Evolutionary conservation across 352 stramenopile species (phyloP).

Genomic region (Phytophthora meadii): DNA sequence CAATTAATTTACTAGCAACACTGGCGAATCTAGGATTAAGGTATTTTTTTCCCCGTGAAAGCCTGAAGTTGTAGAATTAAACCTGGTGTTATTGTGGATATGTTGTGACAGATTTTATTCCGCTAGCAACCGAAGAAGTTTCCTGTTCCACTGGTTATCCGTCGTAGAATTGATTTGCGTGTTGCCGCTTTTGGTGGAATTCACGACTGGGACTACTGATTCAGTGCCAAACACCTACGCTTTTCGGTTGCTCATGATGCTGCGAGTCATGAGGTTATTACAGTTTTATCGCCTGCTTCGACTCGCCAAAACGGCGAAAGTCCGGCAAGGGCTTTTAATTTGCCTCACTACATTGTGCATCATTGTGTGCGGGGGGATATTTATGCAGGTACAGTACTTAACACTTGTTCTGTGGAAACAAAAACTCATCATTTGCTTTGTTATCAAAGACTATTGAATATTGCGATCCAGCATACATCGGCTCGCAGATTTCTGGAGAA

Average conservation of each 20-base stretch:
- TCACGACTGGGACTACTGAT: constrained; percentile 26
- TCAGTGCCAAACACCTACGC: constrained; percentile 47
- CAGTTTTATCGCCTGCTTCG: constrained; percentile 71
- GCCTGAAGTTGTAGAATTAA: background rate
- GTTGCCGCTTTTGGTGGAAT: constrained; percentile 51
- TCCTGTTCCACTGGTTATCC: constrained; percentile 69
- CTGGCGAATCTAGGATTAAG: constrained; percentile 49
- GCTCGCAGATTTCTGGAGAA: constrained; percentile 24
- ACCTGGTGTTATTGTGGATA: background rate
- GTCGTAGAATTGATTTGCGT: constrained; percentile 61
- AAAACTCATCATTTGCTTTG: no score
- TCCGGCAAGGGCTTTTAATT: constrained; percentile 61
- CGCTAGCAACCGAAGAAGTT: constrained; percentile 61
- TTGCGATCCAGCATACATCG: constrained; percentile 44
- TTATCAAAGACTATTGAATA: constrained; percentile 63
- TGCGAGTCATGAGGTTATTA: constrained; percentile 63
- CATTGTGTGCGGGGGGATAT: constrained; percentile 66
- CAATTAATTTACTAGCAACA: constrained; percentile 59
- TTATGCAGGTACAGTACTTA: constrained; percentile 63
- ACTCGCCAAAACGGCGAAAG: constrained; percentile 64
- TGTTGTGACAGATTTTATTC: constrained; percentile 61
- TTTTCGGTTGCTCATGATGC: constrained; percentile 69
- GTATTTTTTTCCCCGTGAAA: constrained; percentile 19
- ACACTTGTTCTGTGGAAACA: no score
- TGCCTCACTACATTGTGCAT: constrained; percentile 61